A percentile compares a stretch with the other conserved stretches of the same genome.
Conservation (phyloP, 2,329 filamentous ascomycete species). For the Blastomyces gilchristii region DNA sequence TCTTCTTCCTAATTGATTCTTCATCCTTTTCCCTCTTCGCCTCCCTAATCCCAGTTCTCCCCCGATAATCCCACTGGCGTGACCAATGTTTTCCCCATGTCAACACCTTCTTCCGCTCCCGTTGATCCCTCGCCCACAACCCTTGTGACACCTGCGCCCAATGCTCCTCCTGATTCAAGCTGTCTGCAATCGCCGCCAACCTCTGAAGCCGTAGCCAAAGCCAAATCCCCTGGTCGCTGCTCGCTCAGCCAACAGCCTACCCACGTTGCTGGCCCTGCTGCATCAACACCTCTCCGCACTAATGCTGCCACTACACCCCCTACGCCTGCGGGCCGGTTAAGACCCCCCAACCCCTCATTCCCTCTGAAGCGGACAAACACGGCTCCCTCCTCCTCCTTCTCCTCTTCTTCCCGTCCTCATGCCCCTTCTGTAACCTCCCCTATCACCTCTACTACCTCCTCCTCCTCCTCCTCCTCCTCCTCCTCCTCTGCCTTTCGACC, state of each 20-base stretch:
- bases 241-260: conserved; percentile 6
- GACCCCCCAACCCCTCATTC: conserved; percentile 19
- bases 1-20: not conserved
- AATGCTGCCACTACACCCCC: conserved; percentile 22
- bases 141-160: conserved; percentile 38
- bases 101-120: conserved; percentile 36
- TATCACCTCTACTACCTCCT: conserved; percentile 12
- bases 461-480: conserved; percentile 10
- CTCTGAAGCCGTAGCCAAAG: not conserved
- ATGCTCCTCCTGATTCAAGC: conserved; percentile 30
- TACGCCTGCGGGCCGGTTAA: conserved; percentile 25
- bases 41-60: not conserved
- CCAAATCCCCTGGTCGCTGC: not conserved
- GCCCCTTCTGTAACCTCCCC: conserved; percentile 22
- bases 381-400: conserved; percentile 17
- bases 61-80: conserved; percentile 17
- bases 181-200: conserved; percentile 20
- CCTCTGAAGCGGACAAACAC: conserved; percentile 30
- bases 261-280: conserved; percentile 2
- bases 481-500: conserved; percentile 16
- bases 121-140: conserved; percentile 32
- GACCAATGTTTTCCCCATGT: conserved; percentile 45
- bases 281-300: not conserved
- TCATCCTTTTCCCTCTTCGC: not conserved
- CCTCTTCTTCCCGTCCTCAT: conserved; percentile 10